These are phyloP conservation scores for Paramecium pentaurelia DNA, from an alignment of 73 alveolate species.

Conservation along the genomic window DNA sequence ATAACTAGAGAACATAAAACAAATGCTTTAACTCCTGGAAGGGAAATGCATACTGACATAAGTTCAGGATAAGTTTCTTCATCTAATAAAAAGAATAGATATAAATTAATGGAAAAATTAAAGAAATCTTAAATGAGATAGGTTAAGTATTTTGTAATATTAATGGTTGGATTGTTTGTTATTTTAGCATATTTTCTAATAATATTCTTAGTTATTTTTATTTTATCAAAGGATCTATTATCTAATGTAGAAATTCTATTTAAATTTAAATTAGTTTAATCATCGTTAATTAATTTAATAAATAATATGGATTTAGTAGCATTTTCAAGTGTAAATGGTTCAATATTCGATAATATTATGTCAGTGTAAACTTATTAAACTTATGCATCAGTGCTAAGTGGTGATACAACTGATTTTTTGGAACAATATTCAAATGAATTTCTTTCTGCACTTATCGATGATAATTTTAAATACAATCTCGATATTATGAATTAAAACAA, in stretches of 20 bases:
- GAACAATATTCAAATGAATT: not conserved
- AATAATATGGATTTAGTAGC: conserved; percentile 15
- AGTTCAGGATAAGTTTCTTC: not conserved
- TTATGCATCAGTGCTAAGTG: not conserved
- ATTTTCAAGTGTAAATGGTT: not conserved
- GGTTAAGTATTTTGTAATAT: not conserved
- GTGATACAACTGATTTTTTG: not conserved
- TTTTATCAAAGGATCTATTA: not conserved
- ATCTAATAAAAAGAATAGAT: not conserved
- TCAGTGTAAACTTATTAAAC: not conserved
- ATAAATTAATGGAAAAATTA: not conserved
- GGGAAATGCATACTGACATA: not conserved
- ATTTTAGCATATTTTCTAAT: not conserved
- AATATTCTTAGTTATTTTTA: not conserved
- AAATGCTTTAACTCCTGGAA: not conserved
- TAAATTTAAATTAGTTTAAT: not conserved
- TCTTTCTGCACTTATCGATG: not conserved
- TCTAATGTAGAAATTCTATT: not conserved
- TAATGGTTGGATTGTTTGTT: not conserved
- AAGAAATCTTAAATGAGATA: not conserved
- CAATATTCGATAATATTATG: not conserved
- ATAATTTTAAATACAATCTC: not conserved
- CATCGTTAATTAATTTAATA: not conserved
- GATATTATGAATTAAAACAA: not conserved
- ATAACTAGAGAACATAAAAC: not conserved